Percentiles rank a stretch among this genome's conserved stretches.
Evolutionary conservation across 1,139 yeast genomes (phyloP).

Genomic region (Kurtzmaniella quercitrusa): DNA sequence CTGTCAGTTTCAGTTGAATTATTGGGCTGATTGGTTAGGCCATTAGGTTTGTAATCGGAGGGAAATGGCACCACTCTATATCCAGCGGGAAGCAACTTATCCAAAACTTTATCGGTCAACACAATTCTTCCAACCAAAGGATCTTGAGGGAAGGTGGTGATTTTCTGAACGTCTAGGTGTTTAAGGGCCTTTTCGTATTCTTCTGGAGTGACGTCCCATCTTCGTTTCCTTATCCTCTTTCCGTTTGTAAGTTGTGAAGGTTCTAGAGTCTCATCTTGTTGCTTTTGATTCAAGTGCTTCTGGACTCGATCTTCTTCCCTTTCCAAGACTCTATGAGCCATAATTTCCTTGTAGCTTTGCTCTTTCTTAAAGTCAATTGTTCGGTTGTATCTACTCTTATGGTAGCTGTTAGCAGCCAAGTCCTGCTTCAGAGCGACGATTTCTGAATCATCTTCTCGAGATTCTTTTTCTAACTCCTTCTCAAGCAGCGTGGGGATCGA

Average conservation of each 20-base stretch:
- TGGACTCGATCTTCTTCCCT: slow-evolving; percentile 25
- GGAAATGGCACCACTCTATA: slow-evolving; percentile 49
- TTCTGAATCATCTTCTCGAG: slow-evolving; percentile 17
- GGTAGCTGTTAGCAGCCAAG: slow-evolving; percentile 17
- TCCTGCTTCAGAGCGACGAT: slow-evolving; percentile 17
- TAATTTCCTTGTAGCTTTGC: slow-evolving; percentile 30
- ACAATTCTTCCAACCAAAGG: slow-evolving; percentile 35
- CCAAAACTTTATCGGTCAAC: slow-evolving; percentile 46
- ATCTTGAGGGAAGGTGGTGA: neutral
- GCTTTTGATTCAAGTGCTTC: slow-evolving; percentile 14
- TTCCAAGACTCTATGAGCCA: slow-evolving; percentile 31
- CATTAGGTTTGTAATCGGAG: slow-evolving; percentile 35
- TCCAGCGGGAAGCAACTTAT: slow-evolving; percentile 52
- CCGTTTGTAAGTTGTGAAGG: slow-evolving; percentile 3
- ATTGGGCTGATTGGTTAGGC: slow-evolving; percentile 25
- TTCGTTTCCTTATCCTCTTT: slow-evolving; percentile 20
- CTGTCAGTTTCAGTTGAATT: slow-evolving; percentile 17
- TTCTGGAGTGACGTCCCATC: slow-evolving; percentile 37
- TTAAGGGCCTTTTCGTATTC: slow-evolving; percentile 16
- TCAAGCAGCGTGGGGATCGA: slow-evolving; percentile 28
- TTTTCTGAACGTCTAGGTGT: slow-evolving; percentile 7
- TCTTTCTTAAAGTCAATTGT: slow-evolving; percentile 18
- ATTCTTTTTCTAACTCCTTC: slow-evolving; percentile 22
- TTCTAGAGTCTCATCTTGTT: slow-evolving; percentile 14
- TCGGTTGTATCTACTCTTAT: slow-evolving; percentile 20